A percentile compares a stretch with the other conserved stretches of the same genome.
These are phyloP conservation scores for Kodamaea fungicola DNA, from an alignment of 1,139 yeast genomes.

Conservation along the genomic window DNA sequence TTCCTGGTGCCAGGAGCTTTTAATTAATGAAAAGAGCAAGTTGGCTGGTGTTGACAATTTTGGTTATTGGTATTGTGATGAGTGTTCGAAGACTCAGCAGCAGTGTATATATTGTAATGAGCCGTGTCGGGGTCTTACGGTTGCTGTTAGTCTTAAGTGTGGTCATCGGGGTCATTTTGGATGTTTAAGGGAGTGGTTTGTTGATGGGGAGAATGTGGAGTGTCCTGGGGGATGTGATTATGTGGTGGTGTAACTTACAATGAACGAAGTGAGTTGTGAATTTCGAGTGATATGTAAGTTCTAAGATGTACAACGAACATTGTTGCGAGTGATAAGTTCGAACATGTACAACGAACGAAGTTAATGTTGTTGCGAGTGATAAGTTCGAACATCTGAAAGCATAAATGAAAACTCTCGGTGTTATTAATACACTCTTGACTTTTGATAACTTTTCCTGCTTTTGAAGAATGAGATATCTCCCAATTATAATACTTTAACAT, in stretches of 20 bases:
- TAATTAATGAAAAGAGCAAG: constrained; percentile 62
- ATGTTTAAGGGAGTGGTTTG: constrained; percentile 78
- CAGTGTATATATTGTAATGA: constrained; percentile 79
- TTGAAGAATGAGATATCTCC: too few relatives aligned
- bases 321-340: too few relatives aligned
- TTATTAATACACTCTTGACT: too few relatives aligned
- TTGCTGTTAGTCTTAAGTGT: constrained; percentile 64
- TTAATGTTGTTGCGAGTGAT: too few relatives aligned
- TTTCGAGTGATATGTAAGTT: too few relatives aligned
- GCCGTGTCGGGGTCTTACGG: constrained; percentile 71
- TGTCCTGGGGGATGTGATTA: constrained; percentile 79
- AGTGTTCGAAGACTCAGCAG: constrained; percentile 57
- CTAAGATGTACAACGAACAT: too few relatives aligned
- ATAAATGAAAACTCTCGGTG: too few relatives aligned
- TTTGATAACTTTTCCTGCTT: too few relatives aligned
- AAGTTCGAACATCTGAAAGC: too few relatives aligned
- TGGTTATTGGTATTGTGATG: constrained; percentile 86
- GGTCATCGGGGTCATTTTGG: constrained; percentile 88
- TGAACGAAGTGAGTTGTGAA: too few relatives aligned
- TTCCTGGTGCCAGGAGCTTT: constrained; percentile 58
- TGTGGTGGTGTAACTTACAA: constrained; percentile 3
- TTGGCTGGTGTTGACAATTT: constrained; percentile 20
- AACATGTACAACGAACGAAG: too few relatives aligned
- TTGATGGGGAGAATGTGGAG: constrained; percentile 56
- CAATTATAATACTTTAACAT: too few relatives aligned